phyloP scores from a whole-genome alignment of 2,329 filamentous ascomycete species.

The Fonsecaea pugnacius region DNA sequence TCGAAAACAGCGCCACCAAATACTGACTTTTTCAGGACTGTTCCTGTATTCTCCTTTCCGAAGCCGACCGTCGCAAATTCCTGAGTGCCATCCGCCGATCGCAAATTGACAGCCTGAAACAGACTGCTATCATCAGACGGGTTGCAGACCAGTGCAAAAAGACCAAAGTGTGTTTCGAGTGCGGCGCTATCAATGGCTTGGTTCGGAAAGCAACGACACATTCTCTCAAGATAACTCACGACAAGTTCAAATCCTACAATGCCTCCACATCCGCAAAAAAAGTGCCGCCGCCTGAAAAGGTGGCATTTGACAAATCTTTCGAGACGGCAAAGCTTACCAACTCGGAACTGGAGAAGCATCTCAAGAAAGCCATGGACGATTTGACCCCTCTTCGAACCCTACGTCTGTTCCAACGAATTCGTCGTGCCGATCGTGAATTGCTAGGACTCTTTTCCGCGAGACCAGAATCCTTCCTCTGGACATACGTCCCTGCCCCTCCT shows the following conservation, averaged over 20 bases:
- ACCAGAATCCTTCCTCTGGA: slow-evolving; percentile 98
- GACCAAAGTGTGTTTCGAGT: slow-evolving; percentile 78
- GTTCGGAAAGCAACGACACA: slow-evolving; percentile 82
- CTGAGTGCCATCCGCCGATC: slow-evolving; percentile 80
- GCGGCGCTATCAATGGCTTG: slow-evolving; percentile 80
- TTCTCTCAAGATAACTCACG: slow-evolving; percentile 91
- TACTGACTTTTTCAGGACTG: slow-evolving; percentile 63
- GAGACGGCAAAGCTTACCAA: slow-evolving; percentile 75
- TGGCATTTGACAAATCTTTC: slow-evolving; percentile 85
- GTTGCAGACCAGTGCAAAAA: slow-evolving; percentile 91
- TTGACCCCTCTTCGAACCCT: slow-evolving; percentile 85
- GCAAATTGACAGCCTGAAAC: slow-evolving; percentile 82
- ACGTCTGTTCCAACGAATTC: slow-evolving; percentile 89
- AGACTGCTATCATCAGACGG: slow-evolving; percentile 81
- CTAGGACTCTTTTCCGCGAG: slow-evolving; percentile 87
- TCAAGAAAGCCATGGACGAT: slow-evolving; percentile 92
- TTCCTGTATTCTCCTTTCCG: slow-evolving; percentile 78
- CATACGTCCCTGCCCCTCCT: slow-evolving; percentile 89
- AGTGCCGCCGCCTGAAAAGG: slow-evolving; percentile 77
- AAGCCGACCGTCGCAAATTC: slow-evolving; percentile 75
- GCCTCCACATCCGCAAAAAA: slow-evolving; percentile 87
- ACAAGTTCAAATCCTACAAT: slow-evolving; percentile 88
- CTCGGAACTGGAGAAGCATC: slow-evolving; percentile 83
- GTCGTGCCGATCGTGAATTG: slow-evolving; percentile 83
- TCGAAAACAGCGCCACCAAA: slow-evolving; percentile 12